Evolutionary conservation across 2,329 filamentous ascomycete species (phyloP), one percentile per base, ranked within the genome.

Genomic region (Samsoniella hepiali): DNA sequence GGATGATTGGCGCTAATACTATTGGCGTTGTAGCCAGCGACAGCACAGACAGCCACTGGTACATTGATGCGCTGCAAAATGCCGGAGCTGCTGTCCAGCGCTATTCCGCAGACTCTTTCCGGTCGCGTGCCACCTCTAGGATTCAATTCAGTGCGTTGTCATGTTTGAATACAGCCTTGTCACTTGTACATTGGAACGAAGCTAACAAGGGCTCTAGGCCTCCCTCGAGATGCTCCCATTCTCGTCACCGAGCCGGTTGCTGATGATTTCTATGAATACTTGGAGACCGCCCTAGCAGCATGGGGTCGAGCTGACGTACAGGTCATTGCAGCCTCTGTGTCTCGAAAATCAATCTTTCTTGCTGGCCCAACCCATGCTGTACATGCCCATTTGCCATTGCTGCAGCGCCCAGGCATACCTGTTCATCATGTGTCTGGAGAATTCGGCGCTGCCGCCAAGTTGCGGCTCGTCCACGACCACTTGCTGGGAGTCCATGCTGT

Each of bases 391-490:
- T 15, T 36, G 3, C 17, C 61, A n/a, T 7, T 58, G 11, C 36
- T 63, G 27, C 53, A 31, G 29, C 9, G 29, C 6, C 44, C 54
- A 34, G 61, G 54, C 6, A 22, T 58, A 34, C 42, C 44, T 13
- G 34, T 57, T 5, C 34, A 58, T 44, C 36, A 36, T 53, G 45
- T 63, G 7, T n/a, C 61, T 5, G 29, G 32, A 1, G 29, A 29
- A 4, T 53, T 53, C 40, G 15, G 36, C 32, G 27, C 45, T 17
- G 61, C 61, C 27, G n/a, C n/a, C 29, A 58, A 83, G 63, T 78
- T 83, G 68, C 83, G 83, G 67, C 82, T 83, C 74, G 75, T 82
- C 29, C 81, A 83, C 69, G 81, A 84, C 69, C 79, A 84, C 3
- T 71, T 84, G 40, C 78, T 79, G 0, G 82, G 78, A 1, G 80